Evolutionary conservation across 192 early-diverging fungal species (phyloP), one percentile per base, ranked within the genome.

Genomic region (Entrophospora sp.): DNA sequence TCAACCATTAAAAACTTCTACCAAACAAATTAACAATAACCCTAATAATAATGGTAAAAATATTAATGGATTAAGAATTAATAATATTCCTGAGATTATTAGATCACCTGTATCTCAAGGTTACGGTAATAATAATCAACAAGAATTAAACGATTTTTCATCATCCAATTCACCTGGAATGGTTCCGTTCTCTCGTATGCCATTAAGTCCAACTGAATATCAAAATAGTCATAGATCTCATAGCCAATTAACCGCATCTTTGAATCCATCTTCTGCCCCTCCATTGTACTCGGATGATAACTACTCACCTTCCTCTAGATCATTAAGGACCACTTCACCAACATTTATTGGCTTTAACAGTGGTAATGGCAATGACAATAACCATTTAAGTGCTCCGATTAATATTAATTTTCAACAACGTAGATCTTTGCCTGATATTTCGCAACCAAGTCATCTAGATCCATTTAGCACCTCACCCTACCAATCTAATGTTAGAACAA

Each of bases 381-480:
- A 73, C 58, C 75, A 73, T 64, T 60, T 77, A 60, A 62, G 71
- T 14, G 71, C 75, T 2, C 75, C 75, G 3, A 52, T 77, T 20
- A 71, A 72, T 3, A 77, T 77, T 34, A 64, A 55, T 25, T 31
- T 22, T 18, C 44, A 31, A 22, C 64, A 69, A 14, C 75, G 73
- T 25, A 64, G 75, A n/a, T 77, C 75, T 2, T 55, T 77, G 1
- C 75, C 75, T 13, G 71, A 77, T 44, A 77, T 77, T 20, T 77
- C 73, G 59, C 62, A 67, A 22, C 59, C 69, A 36, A 52, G 36
- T 20, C 65, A 49, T 1, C 9, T 67, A 9, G 24, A 69, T 40
- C 3, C 65, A 64, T 38, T 56, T 30, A 71, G 71, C 49, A 35
- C 44, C 14, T 73, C 71, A 0, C 75, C 75, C 1, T 77, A 71